Base-by-base conservation (phyloP, 2,329 filamentous ascomycete species). In the Bipolaris victoriae region DNA sequence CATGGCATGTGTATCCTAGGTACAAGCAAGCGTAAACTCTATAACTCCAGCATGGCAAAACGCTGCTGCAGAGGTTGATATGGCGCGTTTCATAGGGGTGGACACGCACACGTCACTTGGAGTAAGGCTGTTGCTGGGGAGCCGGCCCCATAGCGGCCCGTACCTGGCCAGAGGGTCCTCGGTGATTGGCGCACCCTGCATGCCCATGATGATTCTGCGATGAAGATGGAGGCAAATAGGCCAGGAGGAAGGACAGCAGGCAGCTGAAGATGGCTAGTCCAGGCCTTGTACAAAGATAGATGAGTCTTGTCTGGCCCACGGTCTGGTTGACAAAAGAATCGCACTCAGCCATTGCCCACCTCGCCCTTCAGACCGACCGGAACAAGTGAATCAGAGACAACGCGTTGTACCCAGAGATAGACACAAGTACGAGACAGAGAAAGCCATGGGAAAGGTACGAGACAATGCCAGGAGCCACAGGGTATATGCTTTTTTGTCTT, bases 131-230 rank as follows among this genome's bases (percentile, higher is more conserved):
- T 59, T 59, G 57, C 52, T 35, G 31, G 52, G 52, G 48, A 48
- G 49, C 22, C 46, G 33, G 57, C 57, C 57, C 57, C 53, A 59
- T 59, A 13, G 54, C 53, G 37, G 57, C 57, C 52, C 43, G 47
- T 55, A 46, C 46, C 51, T 55, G 35, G 26, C 18, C 41, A 45
- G 29, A 31, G 51, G 51, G 41, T 55, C 39, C 35, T 41, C 22
- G 37, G 43, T 60, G 46, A 58, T 60, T 58, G 58, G 58, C 24
- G 46, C 40, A 36, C 15, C 43, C 33, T 22, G 47, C 54, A 45
- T 18, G 37, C 41, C 26, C 33, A 37, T 40, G 15, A 26, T 37
- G 37, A 52, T 44, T 52, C 51, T 46, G 29, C n/a, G 29, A 20
- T 33, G 16, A 33, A 41, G 18, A 13, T 41, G 33, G 51, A 46